Evolutionary conservation across 2,329 filamentous ascomycete genomes (phyloP).

Genomic region (Westerdykella sp.): DNA sequence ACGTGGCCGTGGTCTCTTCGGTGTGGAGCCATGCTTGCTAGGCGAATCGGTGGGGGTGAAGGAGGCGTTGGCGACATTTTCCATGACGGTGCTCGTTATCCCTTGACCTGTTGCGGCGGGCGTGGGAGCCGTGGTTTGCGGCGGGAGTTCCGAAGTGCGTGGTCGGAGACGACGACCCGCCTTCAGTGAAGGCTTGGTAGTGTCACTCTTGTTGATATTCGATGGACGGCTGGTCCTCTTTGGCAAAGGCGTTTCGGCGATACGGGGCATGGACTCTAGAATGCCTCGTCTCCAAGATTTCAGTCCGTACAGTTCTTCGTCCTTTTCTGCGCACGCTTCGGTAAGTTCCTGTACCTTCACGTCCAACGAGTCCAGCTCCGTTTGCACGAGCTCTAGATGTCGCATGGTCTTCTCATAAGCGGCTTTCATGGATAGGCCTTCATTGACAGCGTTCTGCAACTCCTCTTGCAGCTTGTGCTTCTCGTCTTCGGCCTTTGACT

Average conservation of each 20-base stretch:
- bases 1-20: conserved; percentile 39
- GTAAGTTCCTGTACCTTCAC: conserved; percentile 19
- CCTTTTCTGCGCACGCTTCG: conserved; percentile 22
- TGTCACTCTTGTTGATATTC: background rate
- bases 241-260: conserved; percentile 3
- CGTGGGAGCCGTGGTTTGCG: conserved; percentile 7
- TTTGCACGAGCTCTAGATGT: conserved; percentile 14
- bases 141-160: conserved; percentile 16
- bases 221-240: background rate
- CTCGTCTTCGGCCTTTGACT: conserved; percentile 11
- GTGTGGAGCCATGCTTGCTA: conserved; percentile 29
- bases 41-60: conserved; percentile 17
- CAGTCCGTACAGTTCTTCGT: conserved; percentile 24
- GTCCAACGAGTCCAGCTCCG: conserved; percentile 14
- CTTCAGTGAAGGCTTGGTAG: conserved; percentile 1
- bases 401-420: conserved; percentile 11
- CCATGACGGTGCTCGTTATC: conserved; percentile 11
- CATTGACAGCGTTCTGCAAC: conserved; percentile 11
- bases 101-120: conserved; percentile 1
- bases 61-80: conserved; percentile 16
- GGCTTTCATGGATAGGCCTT: conserved; percentile 3
- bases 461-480: conserved; percentile 12
- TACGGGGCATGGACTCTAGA: conserved; percentile 18
- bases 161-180: conserved; percentile 14
- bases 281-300: conserved; percentile 18